A percentile compares a stretch with the other conserved stretches of the same genome.
phyloP scores from a whole-genome alignment of 331 rosid species.

The Spiraea crenata region DNA sequence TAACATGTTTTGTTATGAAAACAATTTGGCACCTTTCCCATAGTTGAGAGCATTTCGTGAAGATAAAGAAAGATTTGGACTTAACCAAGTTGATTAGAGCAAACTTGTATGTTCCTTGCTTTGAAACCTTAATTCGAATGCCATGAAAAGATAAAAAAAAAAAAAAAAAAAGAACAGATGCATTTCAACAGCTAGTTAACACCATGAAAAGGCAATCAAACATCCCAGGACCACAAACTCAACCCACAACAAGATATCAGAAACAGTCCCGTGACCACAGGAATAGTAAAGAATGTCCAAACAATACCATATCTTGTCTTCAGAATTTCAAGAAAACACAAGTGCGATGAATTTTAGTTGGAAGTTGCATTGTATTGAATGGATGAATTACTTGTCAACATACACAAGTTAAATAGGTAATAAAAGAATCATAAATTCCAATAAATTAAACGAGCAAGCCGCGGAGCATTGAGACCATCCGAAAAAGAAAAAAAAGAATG shows the following conservation, averaged over 20 bases:
- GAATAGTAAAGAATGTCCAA: background rate
- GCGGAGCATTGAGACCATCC: constrained; percentile 24
- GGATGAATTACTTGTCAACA: constrained; percentile 41
- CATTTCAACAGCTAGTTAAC: background rate
- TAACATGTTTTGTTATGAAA: background rate
- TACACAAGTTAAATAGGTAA: constrained; percentile 47
- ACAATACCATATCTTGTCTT: constrained; percentile 2
- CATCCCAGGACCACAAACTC: constrained; percentile 1
- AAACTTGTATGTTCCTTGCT: too few relatives aligned
- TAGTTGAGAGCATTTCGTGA: too few relatives aligned
- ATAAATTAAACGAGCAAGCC: constrained; percentile 46
- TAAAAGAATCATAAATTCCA: constrained; percentile 69
- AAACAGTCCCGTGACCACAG: background rate
- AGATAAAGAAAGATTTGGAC: too few relatives aligned
- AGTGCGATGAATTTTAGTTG: background rate
- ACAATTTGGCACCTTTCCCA: background rate
- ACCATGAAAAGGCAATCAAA: background rate
- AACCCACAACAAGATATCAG: background rate
- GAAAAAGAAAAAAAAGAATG: constrained; percentile 35
- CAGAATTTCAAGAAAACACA: background rate
- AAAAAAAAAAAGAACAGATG: too few relatives aligned
- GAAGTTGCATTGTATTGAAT: constrained; percentile 30
- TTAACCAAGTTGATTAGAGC: too few relatives aligned
- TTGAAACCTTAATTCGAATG: too few relatives aligned
- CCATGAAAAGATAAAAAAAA: too few relatives aligned